Evolutionary conservation across 768 basidiomycete genomes (phyloP).

Genomic region (Ramaria sp.): DNA sequence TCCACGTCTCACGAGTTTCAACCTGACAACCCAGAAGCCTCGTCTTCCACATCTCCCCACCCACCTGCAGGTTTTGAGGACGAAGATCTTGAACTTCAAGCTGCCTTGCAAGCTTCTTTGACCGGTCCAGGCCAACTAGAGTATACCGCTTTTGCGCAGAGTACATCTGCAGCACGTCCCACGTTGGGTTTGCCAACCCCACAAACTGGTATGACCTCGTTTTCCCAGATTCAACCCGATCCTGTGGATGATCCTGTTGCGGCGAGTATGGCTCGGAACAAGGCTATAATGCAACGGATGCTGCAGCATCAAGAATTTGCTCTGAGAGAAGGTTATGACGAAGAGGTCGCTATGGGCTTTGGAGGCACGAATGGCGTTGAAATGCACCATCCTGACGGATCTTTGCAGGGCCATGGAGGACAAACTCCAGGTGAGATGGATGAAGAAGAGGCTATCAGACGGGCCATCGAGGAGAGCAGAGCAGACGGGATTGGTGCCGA

Average conservation of each 20-base stretch:
- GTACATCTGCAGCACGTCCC: slow-evolving; percentile 20
- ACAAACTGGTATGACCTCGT: not conserved
- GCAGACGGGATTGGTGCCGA: slow-evolving; percentile 24
- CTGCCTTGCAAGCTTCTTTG: slow-evolving; percentile 76
- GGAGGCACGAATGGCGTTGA: slow-evolving; percentile 11
- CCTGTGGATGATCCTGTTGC: slow-evolving; percentile 40
- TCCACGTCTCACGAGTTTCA: slow-evolving; percentile 5
- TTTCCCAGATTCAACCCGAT: not conserved
- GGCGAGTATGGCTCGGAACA: slow-evolving; percentile 37
- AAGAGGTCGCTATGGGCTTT: slow-evolving; percentile 21
- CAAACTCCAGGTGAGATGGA: slow-evolving; percentile 16
- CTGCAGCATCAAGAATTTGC: slow-evolving; percentile 56
- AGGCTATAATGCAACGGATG: slow-evolving; percentile 48
- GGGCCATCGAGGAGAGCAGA: slow-evolving; percentile 51
- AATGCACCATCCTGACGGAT: not conserved
- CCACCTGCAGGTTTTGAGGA: slow-evolving; percentile 43
- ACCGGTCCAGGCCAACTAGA: slow-evolving; percentile 18
- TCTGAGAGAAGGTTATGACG: slow-evolving; percentile 45
- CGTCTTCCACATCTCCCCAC: not conserved
- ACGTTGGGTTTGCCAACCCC: slow-evolving; percentile 12
- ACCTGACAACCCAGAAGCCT: slow-evolving; percentile 3
- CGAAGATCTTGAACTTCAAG: slow-evolving; percentile 83
- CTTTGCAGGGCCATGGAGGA: not conserved
- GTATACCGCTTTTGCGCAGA: slow-evolving; percentile 15
- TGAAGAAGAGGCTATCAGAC: slow-evolving; percentile 44